phyloP scores from a whole-genome alignment of 176 grass and related monocot genomes.

The Triticum monococcum region DNA sequence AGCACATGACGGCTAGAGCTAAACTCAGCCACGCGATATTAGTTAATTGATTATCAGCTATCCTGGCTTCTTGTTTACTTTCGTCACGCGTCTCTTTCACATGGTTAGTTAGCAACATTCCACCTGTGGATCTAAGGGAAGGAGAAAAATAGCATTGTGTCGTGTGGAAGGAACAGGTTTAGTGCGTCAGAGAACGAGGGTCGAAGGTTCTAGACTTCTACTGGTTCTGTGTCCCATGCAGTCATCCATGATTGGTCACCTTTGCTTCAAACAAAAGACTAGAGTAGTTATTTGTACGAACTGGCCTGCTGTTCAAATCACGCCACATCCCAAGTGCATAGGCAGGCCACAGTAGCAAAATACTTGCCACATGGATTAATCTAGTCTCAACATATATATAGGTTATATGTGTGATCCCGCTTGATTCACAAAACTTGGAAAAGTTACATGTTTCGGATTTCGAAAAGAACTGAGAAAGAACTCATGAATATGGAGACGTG shows the following conservation, averaged over 20 bases:
- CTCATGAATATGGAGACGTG: too few species aligned
- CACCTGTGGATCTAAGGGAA: neutral
- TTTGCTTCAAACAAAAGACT: neutral
- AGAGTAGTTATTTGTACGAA: neutral
- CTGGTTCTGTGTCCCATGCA: neutral
- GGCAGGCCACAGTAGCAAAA: too few species aligned
- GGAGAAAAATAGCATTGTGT: neutral
- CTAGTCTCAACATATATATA: neutral
- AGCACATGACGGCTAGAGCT: neutral
- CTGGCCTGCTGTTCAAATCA: neutral
- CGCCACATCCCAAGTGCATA: neutral
- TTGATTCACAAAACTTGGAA: neutral
- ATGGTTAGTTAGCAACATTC: neutral
- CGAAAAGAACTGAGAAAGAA: too few species aligned
- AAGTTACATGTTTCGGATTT: neutral
- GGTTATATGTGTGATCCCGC: neutral
- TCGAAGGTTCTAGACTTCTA: neutral
- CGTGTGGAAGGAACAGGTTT: neutral
- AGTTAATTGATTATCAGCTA: too few species aligned
- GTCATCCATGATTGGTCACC: constrained; percentile 2
- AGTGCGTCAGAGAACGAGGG: neutral
- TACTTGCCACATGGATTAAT: neutral
- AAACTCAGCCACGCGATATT: neutral
- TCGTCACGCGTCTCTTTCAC: neutral
- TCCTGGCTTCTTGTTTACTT: neutral